A percentile compares a stretch with the other conserved stretches of the same genome.
phyloP scores from a whole-genome alignment of 1,284 basidiomycete genomes.

The Papiliotrema flavescens region DNA sequence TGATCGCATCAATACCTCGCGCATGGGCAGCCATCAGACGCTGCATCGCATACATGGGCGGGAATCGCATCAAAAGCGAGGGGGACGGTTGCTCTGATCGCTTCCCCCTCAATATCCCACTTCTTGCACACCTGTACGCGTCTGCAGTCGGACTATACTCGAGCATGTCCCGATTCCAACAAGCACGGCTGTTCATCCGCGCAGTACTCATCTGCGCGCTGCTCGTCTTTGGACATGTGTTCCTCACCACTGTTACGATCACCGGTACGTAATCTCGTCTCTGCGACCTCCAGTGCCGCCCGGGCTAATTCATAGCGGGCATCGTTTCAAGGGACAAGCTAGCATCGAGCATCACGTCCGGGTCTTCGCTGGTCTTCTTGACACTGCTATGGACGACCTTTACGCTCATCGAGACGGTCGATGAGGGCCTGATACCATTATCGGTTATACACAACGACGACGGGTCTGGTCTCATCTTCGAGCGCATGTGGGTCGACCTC shows the following conservation, averaged over 20 bases:
- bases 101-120: background rate
- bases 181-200: slow-evolving; percentile 11
- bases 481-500: slow-evolving; percentile 14
- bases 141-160: background rate
- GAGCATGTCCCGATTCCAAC: slow-evolving; percentile 6
- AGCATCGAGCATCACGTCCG: slow-evolving; percentile 2
- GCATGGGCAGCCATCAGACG: too few relatives aligned
- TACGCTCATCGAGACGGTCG: slow-evolving; percentile 20
- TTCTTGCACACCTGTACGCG: background rate
- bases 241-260: slow-evolving; percentile 13
- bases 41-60: too few relatives aligned
- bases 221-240: slow-evolving; percentile 19
- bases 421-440: background rate
- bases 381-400: slow-evolving; percentile 29
- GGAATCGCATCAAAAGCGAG: too few relatives aligned
- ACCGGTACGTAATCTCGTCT: slow-evolving; percentile 10
- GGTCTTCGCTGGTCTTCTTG: slow-evolving; percentile 24
- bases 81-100: too few relatives aligned
- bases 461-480: slow-evolving; percentile 7
- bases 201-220: slow-evolving; percentile 13
- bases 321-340: background rate
- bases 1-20: too few relatives aligned
- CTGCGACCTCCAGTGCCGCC: background rate
- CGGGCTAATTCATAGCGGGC: background rate
- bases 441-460: background rate